Conservation (phyloP, 352 stramenopile genomes). For the Phytophthora hybrid region DNA sequence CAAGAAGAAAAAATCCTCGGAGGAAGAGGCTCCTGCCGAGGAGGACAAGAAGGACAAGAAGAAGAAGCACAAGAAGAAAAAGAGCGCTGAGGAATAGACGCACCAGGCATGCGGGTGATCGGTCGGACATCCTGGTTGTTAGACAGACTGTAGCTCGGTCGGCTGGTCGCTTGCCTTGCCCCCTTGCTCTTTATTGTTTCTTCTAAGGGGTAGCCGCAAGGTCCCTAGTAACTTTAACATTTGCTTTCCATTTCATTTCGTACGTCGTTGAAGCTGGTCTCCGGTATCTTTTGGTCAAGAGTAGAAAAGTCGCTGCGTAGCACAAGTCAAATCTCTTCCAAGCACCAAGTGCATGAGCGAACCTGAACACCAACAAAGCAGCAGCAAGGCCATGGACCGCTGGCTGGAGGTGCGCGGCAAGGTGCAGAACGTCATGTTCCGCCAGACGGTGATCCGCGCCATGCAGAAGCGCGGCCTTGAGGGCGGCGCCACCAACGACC, state of each 20-base stretch:
- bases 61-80: slow-evolving; percentile 58
- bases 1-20: slow-evolving; percentile 78
- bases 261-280: slow-evolving; percentile 1
- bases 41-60: slow-evolving; percentile 40
- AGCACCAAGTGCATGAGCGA: slow-evolving; percentile 4
- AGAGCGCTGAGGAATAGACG: slow-evolving; percentile 61
- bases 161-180: slow-evolving; percentile 26
- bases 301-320: slow-evolving; percentile 13
- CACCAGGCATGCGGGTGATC: slow-evolving; percentile 27
- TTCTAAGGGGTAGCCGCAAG: slow-evolving; percentile 14
- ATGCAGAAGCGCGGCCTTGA: slow-evolving; percentile 71
- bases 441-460: slow-evolving; percentile 79
- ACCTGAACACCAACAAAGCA: slow-evolving; percentile 10
- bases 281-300: slow-evolving; percentile 20
- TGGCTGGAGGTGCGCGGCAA: slow-evolving; percentile 74
- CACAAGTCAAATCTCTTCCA: not conserved
- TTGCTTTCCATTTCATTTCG: slow-evolving; percentile 32
- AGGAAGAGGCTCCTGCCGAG: slow-evolving; percentile 33
- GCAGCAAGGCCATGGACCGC: slow-evolving; percentile 38
- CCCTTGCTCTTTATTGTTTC: slow-evolving; percentile 37
- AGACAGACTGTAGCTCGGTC: slow-evolving; percentile 34
- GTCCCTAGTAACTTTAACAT: slow-evolving; percentile 44
- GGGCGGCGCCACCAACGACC: slow-evolving; percentile 78
- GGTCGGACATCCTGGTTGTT: slow-evolving; percentile 13
- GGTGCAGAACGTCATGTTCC: slow-evolving; percentile 88